Evolutionary conservation across 2,329 filamentous ascomycete species (phyloP).

Genomic region (Aspergillus intermedius): DNA sequence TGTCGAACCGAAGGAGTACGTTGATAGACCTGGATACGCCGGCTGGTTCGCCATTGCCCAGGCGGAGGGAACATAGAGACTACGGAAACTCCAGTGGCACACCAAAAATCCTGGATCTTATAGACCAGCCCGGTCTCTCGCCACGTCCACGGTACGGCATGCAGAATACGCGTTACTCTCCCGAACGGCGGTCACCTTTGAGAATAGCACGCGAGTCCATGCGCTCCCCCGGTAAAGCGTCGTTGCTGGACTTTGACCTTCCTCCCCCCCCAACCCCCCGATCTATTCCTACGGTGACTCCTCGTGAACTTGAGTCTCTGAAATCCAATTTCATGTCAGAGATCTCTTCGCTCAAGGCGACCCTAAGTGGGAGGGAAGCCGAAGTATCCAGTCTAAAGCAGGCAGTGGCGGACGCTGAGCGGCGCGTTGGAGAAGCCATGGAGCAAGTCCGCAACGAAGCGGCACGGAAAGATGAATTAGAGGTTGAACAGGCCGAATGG

Average conservation of each 20-base stretch:
- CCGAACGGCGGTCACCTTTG: constrained; percentile 39
- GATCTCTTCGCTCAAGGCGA: constrained; percentile 89
- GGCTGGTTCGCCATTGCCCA: constrained; percentile 42
- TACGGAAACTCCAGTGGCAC: constrained; percentile 49
- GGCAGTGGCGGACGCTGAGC: constrained; percentile 83
- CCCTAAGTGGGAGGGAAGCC: constrained; percentile 84
- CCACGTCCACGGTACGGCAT: constrained; percentile 43
- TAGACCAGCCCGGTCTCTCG: constrained; percentile 63
- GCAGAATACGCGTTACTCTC: constrained; percentile 30
- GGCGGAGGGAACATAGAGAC: constrained; percentile 42
- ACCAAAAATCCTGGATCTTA: constrained; percentile 82
- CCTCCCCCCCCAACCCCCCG: constrained; percentile 89
- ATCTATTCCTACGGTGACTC: constrained; percentile 82
- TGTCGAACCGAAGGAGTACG: constrained; percentile 22
- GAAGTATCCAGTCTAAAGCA: constrained; percentile 82
- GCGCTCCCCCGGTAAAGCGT: constrained; percentile 49
- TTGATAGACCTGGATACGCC: constrained; percentile 30
- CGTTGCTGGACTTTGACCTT: constrained; percentile 83
- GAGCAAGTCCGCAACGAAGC: constrained; percentile 77
- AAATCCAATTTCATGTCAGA: constrained; percentile 89
- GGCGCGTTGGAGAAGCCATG: constrained; percentile 77
- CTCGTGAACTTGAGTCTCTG: constrained; percentile 83
- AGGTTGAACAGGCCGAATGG: constrained; percentile 73
- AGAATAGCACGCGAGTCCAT: constrained; percentile 32
- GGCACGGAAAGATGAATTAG: constrained; percentile 61